A percentile compares a stretch with the other conserved stretches of the same genome.
These are phyloP conservation scores for Calamus simplicifolius DNA, from an alignment of 176 grass and related monocot genomes.

Conservation along the genomic window DNA sequence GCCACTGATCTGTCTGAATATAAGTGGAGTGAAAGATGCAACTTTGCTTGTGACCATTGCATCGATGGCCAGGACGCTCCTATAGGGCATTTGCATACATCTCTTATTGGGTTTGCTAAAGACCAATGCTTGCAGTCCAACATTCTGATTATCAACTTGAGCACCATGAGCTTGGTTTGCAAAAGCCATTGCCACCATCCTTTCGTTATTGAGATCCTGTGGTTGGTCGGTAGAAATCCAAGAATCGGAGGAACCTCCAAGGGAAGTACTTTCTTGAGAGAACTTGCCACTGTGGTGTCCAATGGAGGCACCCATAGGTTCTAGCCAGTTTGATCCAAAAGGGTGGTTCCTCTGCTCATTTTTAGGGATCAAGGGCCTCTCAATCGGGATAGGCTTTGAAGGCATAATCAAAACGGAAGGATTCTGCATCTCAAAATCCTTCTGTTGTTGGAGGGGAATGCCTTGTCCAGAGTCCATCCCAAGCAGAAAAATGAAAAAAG, in stretches of 20 bases:
- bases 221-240: background rate
- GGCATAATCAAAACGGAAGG: background rate
- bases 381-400: background rate
- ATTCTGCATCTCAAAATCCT: conserved; percentile 7
- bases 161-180: background rate
- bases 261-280: background rate
- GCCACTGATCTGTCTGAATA: background rate
- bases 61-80: background rate
- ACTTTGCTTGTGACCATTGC: background rate
- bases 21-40: background rate
- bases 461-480: conserved; percentile 3
- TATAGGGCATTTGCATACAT: conserved; percentile 1
- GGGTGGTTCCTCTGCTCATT: background rate
- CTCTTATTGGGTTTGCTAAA: background rate
- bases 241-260: background rate
- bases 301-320: background rate
- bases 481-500: background rate
- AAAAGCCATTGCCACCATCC: background rate
- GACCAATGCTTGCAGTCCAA: too few species aligned
- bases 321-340: background rate
- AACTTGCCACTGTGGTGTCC: background rate
- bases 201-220: background rate
- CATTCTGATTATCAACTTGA: background rate
- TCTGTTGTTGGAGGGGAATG: background rate
- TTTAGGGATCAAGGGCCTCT: background rate